Conservation (phyloP, 805 yeast genomes). For the Kregervanrija delftensis region DNA sequence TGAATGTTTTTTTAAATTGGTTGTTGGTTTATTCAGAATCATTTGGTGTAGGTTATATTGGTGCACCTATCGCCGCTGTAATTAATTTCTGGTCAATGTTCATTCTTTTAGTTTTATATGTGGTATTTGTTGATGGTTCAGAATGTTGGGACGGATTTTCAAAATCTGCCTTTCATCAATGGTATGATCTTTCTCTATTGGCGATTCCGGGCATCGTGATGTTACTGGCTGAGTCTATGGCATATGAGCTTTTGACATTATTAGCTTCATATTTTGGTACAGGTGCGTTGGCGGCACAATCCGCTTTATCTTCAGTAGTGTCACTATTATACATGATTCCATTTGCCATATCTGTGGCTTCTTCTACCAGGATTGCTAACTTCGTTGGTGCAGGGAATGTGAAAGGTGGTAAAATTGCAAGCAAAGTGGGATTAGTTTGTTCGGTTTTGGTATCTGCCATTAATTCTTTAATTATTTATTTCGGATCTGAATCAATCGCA, state of each 20-base stretch:
- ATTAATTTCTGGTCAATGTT: conserved; percentile 70
- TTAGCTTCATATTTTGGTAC: conserved; percentile 48
- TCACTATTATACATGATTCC: conserved; percentile 48
- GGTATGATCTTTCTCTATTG: conserved; percentile 35
- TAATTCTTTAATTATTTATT: conserved; percentile 40
- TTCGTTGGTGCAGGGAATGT: conserved; percentile 38
- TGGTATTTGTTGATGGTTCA: conserved; percentile 50
- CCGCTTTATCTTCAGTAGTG: conserved; percentile 46
- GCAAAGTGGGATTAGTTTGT: conserved; percentile 33
- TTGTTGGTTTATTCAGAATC: conserved; percentile 51
- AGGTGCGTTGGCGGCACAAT: conserved; percentile 48
- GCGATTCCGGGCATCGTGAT: conserved; percentile 49
- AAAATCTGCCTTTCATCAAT: conserved; percentile 26
- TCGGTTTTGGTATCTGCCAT: conserved; percentile 27
- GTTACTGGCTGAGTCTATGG: conserved; percentile 50
- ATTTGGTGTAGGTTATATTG: conserved; percentile 62
- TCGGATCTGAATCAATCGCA: conserved; percentile 46
- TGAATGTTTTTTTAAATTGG: conserved; percentile 62
- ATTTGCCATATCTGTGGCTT: conserved; percentile 51
- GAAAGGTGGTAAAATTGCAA: conserved; percentile 31
- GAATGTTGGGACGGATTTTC: conserved; percentile 67
- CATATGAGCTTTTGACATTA: conserved; percentile 51
- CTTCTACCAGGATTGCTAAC: conserved; percentile 50
- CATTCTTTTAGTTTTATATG: conserved; percentile 46
- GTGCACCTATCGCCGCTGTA: conserved; percentile 72